A percentile compares a stretch with the other conserved stretches of the same genome.
Conservation (phyloP, 2,329 filamentous ascomycete genomes). For the Beauveria asiatica region DNA sequence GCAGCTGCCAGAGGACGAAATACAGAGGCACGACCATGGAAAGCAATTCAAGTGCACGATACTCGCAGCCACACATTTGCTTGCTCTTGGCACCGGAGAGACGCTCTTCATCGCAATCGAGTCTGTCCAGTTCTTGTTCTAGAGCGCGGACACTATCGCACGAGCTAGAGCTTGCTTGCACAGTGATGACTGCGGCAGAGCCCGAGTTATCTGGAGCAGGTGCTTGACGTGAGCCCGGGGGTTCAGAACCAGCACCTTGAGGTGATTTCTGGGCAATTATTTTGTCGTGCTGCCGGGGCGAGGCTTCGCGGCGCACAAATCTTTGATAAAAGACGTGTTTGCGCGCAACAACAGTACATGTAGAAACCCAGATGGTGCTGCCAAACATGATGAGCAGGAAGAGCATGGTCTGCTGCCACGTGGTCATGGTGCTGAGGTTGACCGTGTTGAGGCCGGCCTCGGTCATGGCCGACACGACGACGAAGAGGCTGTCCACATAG, state of each 20-base stretch:
- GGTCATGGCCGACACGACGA: slow-evolving; percentile 59
- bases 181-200: too few relatives aligned
- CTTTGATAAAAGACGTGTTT: slow-evolving; percentile 54
- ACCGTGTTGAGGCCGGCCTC: slow-evolving; percentile 60
- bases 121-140: neutral
- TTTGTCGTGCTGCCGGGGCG: neutral
- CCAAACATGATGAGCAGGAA: slow-evolving; percentile 59
- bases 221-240: too few relatives aligned
- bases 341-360: slow-evolving; percentile 53
- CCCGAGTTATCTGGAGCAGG: too few relatives aligned
- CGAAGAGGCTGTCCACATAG: slow-evolving; percentile 59
- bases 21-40: slow-evolving; percentile 53
- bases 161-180: neutral
- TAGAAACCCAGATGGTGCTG: slow-evolving; percentile 58
- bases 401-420: slow-evolving; percentile 59
- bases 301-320: slow-evolving; percentile 37
- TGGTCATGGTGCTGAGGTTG: slow-evolving; percentile 54
- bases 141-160: neutral
- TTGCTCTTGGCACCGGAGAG: slow-evolving; percentile 45
- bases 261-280: too few relatives aligned
- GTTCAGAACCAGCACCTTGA: too few relatives aligned
- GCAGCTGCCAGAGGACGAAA: slow-evolving; percentile 48
- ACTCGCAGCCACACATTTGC: slow-evolving; percentile 54
- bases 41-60: slow-evolving; percentile 52
- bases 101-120: slow-evolving; percentile 21